Conservation (phyloP, 2,329 filamentous ascomycete genomes). For the Lachnellula arida region DNA sequence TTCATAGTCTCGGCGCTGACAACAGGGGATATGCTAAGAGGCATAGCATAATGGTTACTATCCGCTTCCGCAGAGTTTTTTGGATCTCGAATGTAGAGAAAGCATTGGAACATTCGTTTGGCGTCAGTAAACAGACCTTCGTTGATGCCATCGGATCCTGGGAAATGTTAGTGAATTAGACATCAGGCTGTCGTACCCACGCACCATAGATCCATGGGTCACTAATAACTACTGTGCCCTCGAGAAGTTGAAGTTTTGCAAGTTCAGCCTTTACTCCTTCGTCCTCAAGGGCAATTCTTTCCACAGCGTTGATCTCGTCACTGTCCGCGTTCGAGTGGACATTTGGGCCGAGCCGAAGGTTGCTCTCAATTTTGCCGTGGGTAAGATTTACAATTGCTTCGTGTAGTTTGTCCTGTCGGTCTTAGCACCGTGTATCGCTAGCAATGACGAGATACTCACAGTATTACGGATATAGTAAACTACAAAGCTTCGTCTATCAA, state of each 20-base stretch:
- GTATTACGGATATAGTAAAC: slow-evolving; percentile 58
- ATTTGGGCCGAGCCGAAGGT: slow-evolving; percentile 54
- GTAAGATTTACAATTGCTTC: slow-evolving; percentile 53
- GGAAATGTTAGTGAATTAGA: slow-evolving; percentile 1
- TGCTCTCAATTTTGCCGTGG: slow-evolving; percentile 46
- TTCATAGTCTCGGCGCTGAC: slow-evolving; percentile 58
- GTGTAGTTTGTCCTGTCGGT: slow-evolving; percentile 50
- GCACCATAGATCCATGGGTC: slow-evolving; percentile 63
- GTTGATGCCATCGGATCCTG: slow-evolving; percentile 48
- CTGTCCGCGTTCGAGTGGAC: slow-evolving; percentile 55
- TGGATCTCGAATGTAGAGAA: slow-evolving; percentile 62
- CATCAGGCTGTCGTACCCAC: neutral
- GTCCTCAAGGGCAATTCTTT: slow-evolving; percentile 51
- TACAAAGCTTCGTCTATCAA: slow-evolving; percentile 49
- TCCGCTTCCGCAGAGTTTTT: slow-evolving; percentile 55
- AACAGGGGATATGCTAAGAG: slow-evolving; percentile 60
- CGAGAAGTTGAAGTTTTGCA: slow-evolving; percentile 56
- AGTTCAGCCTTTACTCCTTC: slow-evolving; percentile 54
- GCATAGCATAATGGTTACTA: slow-evolving; percentile 65
- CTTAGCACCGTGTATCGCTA: slow-evolving; percentile 24
- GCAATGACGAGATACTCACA: slow-evolving; percentile 36
- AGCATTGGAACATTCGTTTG: slow-evolving; percentile 55
- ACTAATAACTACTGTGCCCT: slow-evolving; percentile 52
- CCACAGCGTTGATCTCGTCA: slow-evolving; percentile 55
- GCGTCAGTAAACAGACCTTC: slow-evolving; percentile 41